These are phyloP conservation scores for Leishmania amazonensis DNA, from an alignment of 208 protist genomes.

Conservation along the genomic window DNA sequence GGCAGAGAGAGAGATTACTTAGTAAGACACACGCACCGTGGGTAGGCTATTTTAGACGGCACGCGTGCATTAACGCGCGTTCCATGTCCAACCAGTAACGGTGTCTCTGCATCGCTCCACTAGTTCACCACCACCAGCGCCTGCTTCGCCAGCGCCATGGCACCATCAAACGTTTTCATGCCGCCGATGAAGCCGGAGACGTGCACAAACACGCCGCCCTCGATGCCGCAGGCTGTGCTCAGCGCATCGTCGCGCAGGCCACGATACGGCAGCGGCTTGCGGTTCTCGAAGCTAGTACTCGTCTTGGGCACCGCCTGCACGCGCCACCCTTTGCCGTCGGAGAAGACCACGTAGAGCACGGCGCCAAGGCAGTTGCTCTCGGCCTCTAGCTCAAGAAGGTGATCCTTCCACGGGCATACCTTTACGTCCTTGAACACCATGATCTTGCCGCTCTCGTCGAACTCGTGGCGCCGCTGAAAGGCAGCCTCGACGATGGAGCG, in stretches of 20 bases:
- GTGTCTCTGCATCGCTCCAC: background rate
- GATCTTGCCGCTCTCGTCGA: constrained; percentile 81
- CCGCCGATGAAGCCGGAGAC: constrained; percentile 97
- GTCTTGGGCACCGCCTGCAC: constrained; percentile 90
- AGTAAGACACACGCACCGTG: background rate
- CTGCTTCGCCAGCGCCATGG: constrained; percentile 90
- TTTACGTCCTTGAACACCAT: constrained; percentile 66
- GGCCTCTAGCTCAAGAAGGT: constrained; percentile 91
- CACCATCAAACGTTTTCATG: constrained; percentile 94
- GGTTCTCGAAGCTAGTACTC: constrained; percentile 68
- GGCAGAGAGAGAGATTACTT: background rate
- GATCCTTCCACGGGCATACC: constrained; percentile 95
- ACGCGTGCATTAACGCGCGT: background rate
- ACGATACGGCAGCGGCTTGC: constrained; percentile 91
- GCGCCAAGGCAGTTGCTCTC: constrained; percentile 45
- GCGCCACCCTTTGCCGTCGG: constrained; percentile 89
- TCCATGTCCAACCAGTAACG: background rate
- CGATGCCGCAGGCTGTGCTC: constrained; percentile 75
- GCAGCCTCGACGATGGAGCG: constrained; percentile 81
- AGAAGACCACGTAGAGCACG: constrained; percentile 91
- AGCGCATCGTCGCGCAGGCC: constrained; percentile 95
- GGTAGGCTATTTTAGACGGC: background rate
- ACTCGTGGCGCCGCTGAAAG: constrained; percentile 44
- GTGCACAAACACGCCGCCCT: constrained; percentile 95
- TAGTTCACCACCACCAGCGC: constrained; percentile 47